phyloP scores from a whole-genome alignment of 331 rosid species.

The Stylosanthes scabra region DNA sequence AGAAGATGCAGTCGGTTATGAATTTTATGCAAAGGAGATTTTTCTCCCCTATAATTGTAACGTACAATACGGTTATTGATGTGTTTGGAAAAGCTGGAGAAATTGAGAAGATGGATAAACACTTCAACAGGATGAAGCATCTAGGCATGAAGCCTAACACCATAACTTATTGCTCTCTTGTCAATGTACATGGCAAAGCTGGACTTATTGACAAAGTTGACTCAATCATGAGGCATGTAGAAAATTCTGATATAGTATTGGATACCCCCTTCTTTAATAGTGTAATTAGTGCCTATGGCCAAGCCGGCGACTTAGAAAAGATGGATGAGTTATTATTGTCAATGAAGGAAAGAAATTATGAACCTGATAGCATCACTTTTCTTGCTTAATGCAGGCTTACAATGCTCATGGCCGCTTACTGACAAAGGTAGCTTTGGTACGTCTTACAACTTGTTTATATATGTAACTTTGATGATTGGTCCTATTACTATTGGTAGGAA shows the following conservation, averaged over 20 bases:
- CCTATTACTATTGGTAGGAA: slow-evolving; percentile 4
- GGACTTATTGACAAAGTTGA: slow-evolving; percentile 65
- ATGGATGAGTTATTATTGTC: slow-evolving; percentile 66
- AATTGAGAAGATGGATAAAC: slow-evolving; percentile 64
- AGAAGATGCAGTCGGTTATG: slow-evolving; percentile 69
- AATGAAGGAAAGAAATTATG: slow-evolving; percentile 75
- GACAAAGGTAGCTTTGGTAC: slow-evolving; percentile 51
- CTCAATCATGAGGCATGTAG: slow-evolving; percentile 76
- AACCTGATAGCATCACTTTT: slow-evolving; percentile 70
- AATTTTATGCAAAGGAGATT: slow-evolving; percentile 77
- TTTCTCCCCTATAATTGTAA: slow-evolving; percentile 73
- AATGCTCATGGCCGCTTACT: slow-evolving; percentile 62
- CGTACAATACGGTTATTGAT: slow-evolving; percentile 79
- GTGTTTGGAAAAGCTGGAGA: slow-evolving; percentile 83
- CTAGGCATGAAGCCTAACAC: slow-evolving; percentile 87
- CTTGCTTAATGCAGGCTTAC: slow-evolving; percentile 76
- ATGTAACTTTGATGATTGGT: slow-evolving; percentile 5
- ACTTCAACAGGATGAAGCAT: slow-evolving; percentile 76
- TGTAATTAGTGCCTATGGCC: slow-evolving; percentile 75
- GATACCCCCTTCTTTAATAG: slow-evolving; percentile 90
- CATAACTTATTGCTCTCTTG: slow-evolving; percentile 81
- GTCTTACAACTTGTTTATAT: slow-evolving; percentile 22
- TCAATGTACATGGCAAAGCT: slow-evolving; percentile 74
- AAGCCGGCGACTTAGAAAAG: slow-evolving; percentile 65
- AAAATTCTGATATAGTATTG: slow-evolving; percentile 73